Evolutionary conservation across 2,329 filamentous ascomycete species (phyloP).

Genomic region (Aureobasidium subglaciale): DNA sequence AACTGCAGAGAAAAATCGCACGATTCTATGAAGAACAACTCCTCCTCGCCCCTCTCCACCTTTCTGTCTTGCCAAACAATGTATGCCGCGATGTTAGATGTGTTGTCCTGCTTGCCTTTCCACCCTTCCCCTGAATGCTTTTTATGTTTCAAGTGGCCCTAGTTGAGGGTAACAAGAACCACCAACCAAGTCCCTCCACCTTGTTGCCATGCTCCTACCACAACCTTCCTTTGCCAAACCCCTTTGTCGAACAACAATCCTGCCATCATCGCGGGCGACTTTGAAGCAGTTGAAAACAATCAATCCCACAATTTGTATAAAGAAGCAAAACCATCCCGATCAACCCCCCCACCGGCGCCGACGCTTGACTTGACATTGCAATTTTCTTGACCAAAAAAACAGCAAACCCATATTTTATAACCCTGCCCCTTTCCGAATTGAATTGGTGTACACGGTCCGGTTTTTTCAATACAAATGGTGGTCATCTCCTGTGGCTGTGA

Average conservation of each 20-base stretch:
- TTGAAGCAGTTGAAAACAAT: background rate
- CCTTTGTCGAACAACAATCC: background rate
- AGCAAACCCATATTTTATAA: background rate
- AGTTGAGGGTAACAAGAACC: background rate
- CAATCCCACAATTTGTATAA: conserved; percentile 12
- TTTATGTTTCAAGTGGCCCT: background rate
- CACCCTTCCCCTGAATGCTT: background rate
- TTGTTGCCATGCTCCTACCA: background rate
- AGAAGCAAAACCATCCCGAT: conserved; percentile 11
- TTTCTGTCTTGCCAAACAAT: background rate
- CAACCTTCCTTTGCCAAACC: background rate
- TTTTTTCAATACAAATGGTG: conserved; percentile 7
- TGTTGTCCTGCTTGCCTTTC: background rate
- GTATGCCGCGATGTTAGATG: background rate
- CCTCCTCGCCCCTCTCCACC: background rate
- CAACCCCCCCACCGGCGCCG: conserved; percentile 13
- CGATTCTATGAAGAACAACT: background rate
- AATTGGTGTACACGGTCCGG: conserved; percentile 10
- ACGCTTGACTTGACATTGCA: conserved; percentile 15
- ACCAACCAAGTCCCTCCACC: background rate
- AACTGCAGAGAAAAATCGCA: too few relatives aligned
- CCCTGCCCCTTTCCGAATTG: conserved; percentile 2
- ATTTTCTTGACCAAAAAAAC: conserved; percentile 11
- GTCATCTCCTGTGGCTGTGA: background rate
- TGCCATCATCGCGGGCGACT: background rate